Evolutionary conservation across 345 rosid species (phyloP).

Genomic region (Linum trigynum): DNA sequence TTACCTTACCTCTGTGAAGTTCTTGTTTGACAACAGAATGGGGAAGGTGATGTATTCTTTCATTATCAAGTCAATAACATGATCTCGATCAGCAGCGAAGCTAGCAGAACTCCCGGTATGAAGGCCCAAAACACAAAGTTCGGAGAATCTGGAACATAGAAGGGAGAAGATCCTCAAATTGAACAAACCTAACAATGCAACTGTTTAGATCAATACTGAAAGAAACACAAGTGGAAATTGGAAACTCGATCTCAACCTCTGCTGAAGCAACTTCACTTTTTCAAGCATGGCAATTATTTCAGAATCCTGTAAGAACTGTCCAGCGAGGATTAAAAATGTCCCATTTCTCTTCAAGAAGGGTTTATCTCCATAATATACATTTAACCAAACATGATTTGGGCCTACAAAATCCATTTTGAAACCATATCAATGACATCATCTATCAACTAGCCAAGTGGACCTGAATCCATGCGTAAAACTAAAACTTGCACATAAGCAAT

Average conservation of each 20-base stretch:
- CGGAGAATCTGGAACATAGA: conserved; percentile 48
- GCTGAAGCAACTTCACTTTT: conserved; percentile 62
- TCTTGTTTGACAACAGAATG: conserved; percentile 43
- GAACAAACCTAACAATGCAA: not conserved
- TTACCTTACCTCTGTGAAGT: conserved; percentile 41
- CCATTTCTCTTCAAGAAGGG: conserved; percentile 38
- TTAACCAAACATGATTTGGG: conserved; percentile 67
- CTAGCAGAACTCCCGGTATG: conserved; percentile 37
- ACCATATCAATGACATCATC: not conserved
- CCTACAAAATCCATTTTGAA: conserved; percentile 31
- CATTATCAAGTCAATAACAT: conserved; percentile 42
- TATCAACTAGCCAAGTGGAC: not conserved
- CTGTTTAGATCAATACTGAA: not conserved
- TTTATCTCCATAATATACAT: conserved; percentile 31
- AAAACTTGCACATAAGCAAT: too few species aligned
- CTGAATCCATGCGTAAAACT: too few species aligned
- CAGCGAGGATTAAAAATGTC: conserved; percentile 45
- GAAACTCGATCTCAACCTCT: conserved; percentile 36
- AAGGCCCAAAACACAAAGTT: conserved; percentile 47
- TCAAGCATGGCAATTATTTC: conserved; percentile 33
- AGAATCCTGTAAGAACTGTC: conserved; percentile 35
- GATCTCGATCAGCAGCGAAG: conserved; percentile 33
- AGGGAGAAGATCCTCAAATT: conserved; percentile 11
- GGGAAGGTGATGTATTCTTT: conserved; percentile 74
- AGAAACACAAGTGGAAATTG: too few species aligned